phyloP scores from a whole-genome alignment of 805 yeast species.

The Saturnispora halmiae region DNA sequence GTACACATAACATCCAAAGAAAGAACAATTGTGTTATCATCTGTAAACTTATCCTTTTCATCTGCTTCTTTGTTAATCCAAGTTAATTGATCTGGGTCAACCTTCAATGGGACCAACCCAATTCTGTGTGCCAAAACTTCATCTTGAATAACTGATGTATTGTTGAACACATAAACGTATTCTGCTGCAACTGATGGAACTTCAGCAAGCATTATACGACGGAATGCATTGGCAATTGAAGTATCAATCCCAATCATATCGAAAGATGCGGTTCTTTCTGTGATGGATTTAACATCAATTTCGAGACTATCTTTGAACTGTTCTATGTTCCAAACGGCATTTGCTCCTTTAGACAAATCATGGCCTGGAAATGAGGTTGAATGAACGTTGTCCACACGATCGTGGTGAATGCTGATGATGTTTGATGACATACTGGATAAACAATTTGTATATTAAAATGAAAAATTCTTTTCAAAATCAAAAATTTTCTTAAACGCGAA shows the following conservation, averaged over 20 bases:
- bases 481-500: too few relatives aligned
- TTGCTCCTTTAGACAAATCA: conserved; percentile 39
- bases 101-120: conserved; percentile 83
- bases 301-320: conserved; percentile 61
- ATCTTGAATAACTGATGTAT: conserved; percentile 94
- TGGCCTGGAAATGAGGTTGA: conserved; percentile 92
- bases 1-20: conserved; percentile 77
- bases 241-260: conserved; percentile 84
- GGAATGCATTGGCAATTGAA: conserved; percentile 89
- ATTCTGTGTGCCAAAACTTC: conserved; percentile 94
- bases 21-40: conserved; percentile 82
- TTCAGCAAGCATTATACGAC: conserved; percentile 94
- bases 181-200: conserved; percentile 96
- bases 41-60: conserved; percentile 67
- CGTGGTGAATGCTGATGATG: conserved; percentile 79
- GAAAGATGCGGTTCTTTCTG: conserved; percentile 70
- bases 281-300: conserved; percentile 55
- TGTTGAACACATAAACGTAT: conserved; percentile 80
- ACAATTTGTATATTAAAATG: not conserved
- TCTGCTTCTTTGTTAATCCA: conserved; percentile 70
- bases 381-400: conserved; percentile 82
- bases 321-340: conserved; percentile 75
- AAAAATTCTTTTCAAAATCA: conserved; percentile 1
- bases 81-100: conserved; percentile 78
- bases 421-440: conserved; percentile 32